A percentile compares a stretch with the other conserved stretches of the same genome.
Evolutionary conservation across 345 rosid genomes (phyloP).

Genomic region (Anacardium occidentale): DNA sequence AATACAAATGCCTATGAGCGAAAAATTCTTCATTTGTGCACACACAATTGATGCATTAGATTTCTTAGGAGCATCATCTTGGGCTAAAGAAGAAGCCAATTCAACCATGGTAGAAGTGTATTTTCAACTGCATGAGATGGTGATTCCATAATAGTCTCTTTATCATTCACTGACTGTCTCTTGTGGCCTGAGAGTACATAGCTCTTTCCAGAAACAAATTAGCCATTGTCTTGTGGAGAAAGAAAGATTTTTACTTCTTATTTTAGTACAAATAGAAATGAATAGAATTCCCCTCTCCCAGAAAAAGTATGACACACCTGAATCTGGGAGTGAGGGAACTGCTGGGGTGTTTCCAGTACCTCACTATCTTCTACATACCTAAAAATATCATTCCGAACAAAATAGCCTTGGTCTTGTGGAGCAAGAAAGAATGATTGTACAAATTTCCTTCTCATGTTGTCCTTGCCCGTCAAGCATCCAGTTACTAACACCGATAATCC

Average conservation of each 20-base stretch:
- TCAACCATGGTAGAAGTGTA: conserved; percentile 37
- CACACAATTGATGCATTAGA: conserved; percentile 84
- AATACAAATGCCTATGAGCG: background rate
- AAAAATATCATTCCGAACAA: conserved; percentile 82
- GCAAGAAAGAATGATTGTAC: conserved; percentile 92
- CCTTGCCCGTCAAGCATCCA: conserved; percentile 75
- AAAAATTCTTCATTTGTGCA: conserved; percentile 16
- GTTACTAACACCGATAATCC: conserved; percentile 87
- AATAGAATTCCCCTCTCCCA: background rate
- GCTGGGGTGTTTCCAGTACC: conserved; percentile 34
- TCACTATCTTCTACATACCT: conserved; percentile 71
- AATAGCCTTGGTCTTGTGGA: conserved; percentile 91
- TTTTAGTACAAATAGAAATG: background rate
- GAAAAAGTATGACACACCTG: conserved; percentile 38
- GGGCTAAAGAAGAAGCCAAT: conserved; percentile 37
- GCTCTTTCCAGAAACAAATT: conserved; percentile 40
- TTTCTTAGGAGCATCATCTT: conserved; percentile 66
- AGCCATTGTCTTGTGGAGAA: too few species aligned
- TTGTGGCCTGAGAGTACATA: conserved; percentile 44
- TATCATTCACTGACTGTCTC: conserved; percentile 23
- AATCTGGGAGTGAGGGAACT: conserved; percentile 33
- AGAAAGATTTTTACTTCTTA: background rate
- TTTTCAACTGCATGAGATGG: conserved; percentile 27
- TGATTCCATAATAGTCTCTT: conserved; percentile 45
- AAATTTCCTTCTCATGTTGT: conserved; percentile 72